These are phyloP conservation scores for Rehmannia glutinosa DNA, from an alignment of 257 asterid genomes.

Conservation along the genomic window DNA sequence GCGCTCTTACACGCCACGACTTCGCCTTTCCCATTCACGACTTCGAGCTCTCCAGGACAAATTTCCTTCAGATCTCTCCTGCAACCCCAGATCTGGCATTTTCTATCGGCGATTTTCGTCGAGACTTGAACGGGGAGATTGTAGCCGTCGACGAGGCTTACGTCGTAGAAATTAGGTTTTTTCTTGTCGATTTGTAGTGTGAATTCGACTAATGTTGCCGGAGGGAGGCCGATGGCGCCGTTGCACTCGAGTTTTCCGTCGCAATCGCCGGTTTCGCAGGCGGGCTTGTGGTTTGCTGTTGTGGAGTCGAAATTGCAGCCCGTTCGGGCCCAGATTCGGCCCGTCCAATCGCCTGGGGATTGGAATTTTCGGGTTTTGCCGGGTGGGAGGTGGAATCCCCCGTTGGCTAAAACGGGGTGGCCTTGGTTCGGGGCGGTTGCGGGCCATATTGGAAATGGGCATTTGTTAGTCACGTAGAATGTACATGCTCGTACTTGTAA, in stretches of 20 bases:
- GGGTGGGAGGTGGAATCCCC: slow-evolving; percentile 68
- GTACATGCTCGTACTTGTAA: slow-evolving; percentile 38
- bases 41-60: slow-evolving; percentile 60
- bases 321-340: slow-evolving; percentile 90
- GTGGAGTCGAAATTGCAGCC: slow-evolving; percentile 55
- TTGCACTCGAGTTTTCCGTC: slow-evolving; percentile 56
- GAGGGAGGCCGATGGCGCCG: slow-evolving; percentile 70
- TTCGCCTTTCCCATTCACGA: slow-evolving; percentile 34
- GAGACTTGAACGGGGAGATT: slow-evolving; percentile 66
- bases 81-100: slow-evolving; percentile 59
- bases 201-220: slow-evolving; percentile 64
- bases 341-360: slow-evolving; percentile 64
- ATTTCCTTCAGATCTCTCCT: slow-evolving; percentile 27
- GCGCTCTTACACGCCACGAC: slow-evolving; percentile 87
- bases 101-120: slow-evolving; percentile 1
- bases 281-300: slow-evolving; percentile 16
- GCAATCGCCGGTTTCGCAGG: slow-evolving; percentile 85
- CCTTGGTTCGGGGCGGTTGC: slow-evolving; percentile 73
- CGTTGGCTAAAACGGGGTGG: slow-evolving; percentile 57
- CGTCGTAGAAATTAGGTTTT: slow-evolving; percentile 63
- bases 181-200: slow-evolving; percentile 40
- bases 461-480: slow-evolving; percentile 61
- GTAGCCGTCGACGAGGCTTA: slow-evolving; percentile 79
- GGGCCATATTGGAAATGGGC: slow-evolving; percentile 86
- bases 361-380: slow-evolving; percentile 26